Percentiles rank a stretch among this genome's conserved stretches.
Evolutionary conservation across 2,329 filamentous ascomycete genomes (phyloP).

Genomic region (Sclerotinia subarctica): DNA sequence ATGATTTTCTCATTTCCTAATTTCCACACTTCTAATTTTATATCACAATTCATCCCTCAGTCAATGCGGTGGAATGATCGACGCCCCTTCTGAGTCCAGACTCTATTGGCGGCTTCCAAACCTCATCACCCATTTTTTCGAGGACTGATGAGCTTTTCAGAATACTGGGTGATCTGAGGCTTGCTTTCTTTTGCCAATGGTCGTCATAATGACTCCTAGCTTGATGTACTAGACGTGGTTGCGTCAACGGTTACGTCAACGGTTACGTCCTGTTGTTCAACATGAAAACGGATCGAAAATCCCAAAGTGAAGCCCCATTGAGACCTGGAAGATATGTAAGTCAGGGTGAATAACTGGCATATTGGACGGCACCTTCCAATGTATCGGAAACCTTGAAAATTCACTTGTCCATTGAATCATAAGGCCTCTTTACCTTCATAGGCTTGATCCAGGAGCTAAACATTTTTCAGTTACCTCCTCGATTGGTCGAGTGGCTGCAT

Average conservation of each 20-base stretch:
- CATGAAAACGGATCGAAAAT: too few species aligned
- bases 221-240: too few species aligned
- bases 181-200: too few species aligned
- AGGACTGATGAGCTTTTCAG: rapidly evolving
- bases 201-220: too few species aligned
- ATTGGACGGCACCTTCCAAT: neutral
- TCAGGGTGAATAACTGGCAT: too few species aligned
- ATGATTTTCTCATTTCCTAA: too few species aligned
- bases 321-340: too few species aligned
- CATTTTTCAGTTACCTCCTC: neutral
- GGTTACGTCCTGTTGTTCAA: too few species aligned
- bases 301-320: too few species aligned
- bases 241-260: too few species aligned
- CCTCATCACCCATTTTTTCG: neutral
- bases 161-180: rapidly evolving
- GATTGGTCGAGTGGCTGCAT: neutral
- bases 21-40: neutral
- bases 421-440: neutral
- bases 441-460: too few species aligned
- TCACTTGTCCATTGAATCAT: neutral
- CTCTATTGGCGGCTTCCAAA: neutral
- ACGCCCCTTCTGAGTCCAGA: neutral
- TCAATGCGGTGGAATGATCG: neutral
- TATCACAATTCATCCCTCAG: neutral
- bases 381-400: neutral